Base-by-base conservation (phyloP, 345 rosid species). In the Melaleuca alternifolia region DNA sequence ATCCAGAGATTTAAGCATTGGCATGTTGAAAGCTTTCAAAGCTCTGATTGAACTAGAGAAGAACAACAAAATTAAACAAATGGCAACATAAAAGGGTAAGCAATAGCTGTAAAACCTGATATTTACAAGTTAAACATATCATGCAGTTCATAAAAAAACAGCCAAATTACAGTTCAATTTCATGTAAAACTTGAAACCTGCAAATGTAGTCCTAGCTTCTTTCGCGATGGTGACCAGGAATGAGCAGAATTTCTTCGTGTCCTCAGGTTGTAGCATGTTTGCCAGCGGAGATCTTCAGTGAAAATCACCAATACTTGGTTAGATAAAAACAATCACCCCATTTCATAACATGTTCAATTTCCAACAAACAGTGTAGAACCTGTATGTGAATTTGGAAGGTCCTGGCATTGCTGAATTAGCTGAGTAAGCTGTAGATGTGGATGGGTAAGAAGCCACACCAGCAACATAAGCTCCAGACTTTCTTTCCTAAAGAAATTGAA, bases 181-280 rank as follows among this genome's bases (percentile, higher is more conserved):
- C 77, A 50, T 48, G 76, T 54, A 59, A 44, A 82, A 84, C 86
- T 90, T 82, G 86, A 83, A 87, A 95, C 96, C 95, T 92, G 92
- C 83, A 54, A 88, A 61, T 86, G 85, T 90, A 53, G 90, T 91
- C 86, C 89, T 85, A 82, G 94, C 89, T 53, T 93, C 92, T 71
- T 88, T 23, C 41, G 97, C 91, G 88, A 90, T 89, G 18, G 89
- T 76, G 48, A 95, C 93, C 91, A 94, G 86, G 89, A 90, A 85
- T n/a, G 93, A 92, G 90, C 99, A 95, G 20, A 93, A 87, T 82
- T 92, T 92, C 90, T 87, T 93, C 85, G 89, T 91, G 86, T 93
- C 91, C 84, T 88, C 91, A 20, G 90, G 90, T 87, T 92, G 94
- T 88, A 95, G 90, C 82, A 91, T 53, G 86, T 92, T 91, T 83